Percentiles rank a stretch among this genome's conserved stretches.
These are phyloP conservation scores for Aureobasidium sp. DNA, from an alignment of 2,329 filamentous ascomycete genomes.

Conservation along the genomic window DNA sequence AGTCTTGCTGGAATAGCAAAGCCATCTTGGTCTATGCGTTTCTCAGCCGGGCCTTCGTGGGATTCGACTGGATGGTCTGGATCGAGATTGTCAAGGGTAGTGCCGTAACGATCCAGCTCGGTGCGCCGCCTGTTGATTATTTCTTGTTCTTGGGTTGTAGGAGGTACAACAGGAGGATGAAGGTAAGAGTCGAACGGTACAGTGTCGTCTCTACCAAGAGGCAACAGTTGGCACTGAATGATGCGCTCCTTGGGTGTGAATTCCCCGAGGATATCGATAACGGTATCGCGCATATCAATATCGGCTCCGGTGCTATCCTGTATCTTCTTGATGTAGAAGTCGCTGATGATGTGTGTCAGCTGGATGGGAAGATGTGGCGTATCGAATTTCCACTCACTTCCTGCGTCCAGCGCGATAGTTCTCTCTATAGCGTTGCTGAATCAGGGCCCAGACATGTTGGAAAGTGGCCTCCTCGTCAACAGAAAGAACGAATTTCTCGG, in stretches of 20 bases:
- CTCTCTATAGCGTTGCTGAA: slow-evolving; percentile 27
- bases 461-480: slow-evolving; percentile 21
- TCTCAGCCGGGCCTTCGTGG: background rate
- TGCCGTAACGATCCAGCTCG: slow-evolving; percentile 17
- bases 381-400: background rate
- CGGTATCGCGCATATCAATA: slow-evolving; percentile 28
- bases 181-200: slow-evolving; percentile 26
- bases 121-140: slow-evolving; percentile 22
- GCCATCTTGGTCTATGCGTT: slow-evolving; percentile 5
- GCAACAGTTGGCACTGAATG: slow-evolving; percentile 26
- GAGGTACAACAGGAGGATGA: background rate
- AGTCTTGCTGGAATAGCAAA: slow-evolving; percentile 6
- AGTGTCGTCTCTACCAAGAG: slow-evolving; percentile 26
- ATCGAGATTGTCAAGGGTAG: slow-evolving; percentile 16
- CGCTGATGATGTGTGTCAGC: slow-evolving; percentile 20
- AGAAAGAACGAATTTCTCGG: background rate
- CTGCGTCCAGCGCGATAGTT: slow-evolving; percentile 21
- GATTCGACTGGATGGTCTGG: slow-evolving; percentile 25
- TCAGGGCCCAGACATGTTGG: slow-evolving; percentile 23
- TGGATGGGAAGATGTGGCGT: background rate
- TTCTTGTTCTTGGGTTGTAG: background rate
- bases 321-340: slow-evolving; percentile 29
- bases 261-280: slow-evolving; percentile 27
- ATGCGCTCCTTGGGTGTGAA: slow-evolving; percentile 21
- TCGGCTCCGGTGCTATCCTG: slow-evolving; percentile 29